Conservation (phyloP, 225 moss, liverwort and hornwort genomes). For the Physcomitrium patens region DNA sequence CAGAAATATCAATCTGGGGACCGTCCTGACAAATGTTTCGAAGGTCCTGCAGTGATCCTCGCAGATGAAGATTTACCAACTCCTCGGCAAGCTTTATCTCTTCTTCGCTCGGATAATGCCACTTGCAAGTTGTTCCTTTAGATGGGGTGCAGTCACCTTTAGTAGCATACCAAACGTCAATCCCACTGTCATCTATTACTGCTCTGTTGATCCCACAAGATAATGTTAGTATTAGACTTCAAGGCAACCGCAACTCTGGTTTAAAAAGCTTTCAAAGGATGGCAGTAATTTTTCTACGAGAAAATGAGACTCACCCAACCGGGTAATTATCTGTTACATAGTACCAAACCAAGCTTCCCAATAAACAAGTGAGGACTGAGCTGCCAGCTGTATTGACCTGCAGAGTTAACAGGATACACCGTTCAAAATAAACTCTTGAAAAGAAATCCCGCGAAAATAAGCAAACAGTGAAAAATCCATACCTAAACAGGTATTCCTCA, state of each 20-base stretch:
- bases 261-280: not conserved
- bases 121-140: slow-evolving; percentile 53
- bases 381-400: slow-evolving; percentile 87
- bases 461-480: slow-evolving; percentile 9
- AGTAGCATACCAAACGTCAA: slow-evolving; percentile 73
- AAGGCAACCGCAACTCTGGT: not conserved
- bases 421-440: slow-evolving; percentile 15
- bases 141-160: slow-evolving; percentile 51
- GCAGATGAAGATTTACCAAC: slow-evolving; percentile 64
- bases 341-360: slow-evolving; percentile 61
- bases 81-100: slow-evolving; percentile 71
- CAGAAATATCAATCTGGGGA: slow-evolving; percentile 52
- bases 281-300: slow-evolving; percentile 7
- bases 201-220: slow-evolving; percentile 37
- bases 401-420: slow-evolving; percentile 7
- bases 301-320: slow-evolving; percentile 36
- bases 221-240: slow-evolving; percentile 22
- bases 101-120: slow-evolving; percentile 66
- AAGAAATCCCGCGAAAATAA: slow-evolving; percentile 2
- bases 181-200: slow-evolving; percentile 39
- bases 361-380: slow-evolving; percentile 48
- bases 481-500: not conserved
- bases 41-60: slow-evolving; percentile 59
- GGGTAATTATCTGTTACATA: slow-evolving; percentile 54
- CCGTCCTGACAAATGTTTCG: slow-evolving; percentile 53